These are phyloP conservation scores for Aspergillus jensenii DNA, from an alignment of 2,329 filamentous ascomycete genomes.

Conservation along the genomic window DNA sequence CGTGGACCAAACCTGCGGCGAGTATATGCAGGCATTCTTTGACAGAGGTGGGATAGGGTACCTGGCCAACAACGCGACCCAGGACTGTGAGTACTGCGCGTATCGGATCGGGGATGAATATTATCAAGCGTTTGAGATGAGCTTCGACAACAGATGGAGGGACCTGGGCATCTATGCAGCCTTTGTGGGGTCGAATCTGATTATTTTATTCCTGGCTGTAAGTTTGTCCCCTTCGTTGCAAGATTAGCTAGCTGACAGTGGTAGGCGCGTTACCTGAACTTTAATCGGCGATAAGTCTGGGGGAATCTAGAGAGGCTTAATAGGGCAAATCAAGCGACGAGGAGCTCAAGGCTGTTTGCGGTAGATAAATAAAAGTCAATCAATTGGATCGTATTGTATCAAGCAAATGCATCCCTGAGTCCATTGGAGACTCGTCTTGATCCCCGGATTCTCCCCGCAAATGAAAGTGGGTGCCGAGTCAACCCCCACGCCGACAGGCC, in stretches of 20 bases:
- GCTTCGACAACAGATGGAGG: constrained; percentile 71
- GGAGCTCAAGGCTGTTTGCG: not conserved
- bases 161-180: constrained; percentile 76
- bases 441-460: constrained; percentile 7
- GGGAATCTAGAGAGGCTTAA: not conserved
- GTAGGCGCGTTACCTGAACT: constrained; percentile 47
- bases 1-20: constrained; percentile 64
- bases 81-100: constrained; percentile 75
- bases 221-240: constrained; percentile 28
- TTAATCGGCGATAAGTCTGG: constrained; percentile 41
- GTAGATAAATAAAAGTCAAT: constrained; percentile 1
- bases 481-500: not conserved
- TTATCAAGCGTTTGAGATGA: constrained; percentile 65
- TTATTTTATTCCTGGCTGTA: constrained; percentile 60
- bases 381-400: not conserved
- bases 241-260: not conserved
- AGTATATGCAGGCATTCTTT: constrained; percentile 75
- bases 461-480: not conserved
- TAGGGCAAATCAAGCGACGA: not conserved
- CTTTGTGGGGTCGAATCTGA: constrained; percentile 75
- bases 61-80: constrained; percentile 64
- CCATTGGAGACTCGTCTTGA: not conserved
- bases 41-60: constrained; percentile 68
- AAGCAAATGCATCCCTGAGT: not conserved
- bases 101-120: constrained; percentile 80